phyloP scores from a whole-genome alignment of 108 stramenopile genomes.

The Cyclostephanos invisitatus region DNA sequence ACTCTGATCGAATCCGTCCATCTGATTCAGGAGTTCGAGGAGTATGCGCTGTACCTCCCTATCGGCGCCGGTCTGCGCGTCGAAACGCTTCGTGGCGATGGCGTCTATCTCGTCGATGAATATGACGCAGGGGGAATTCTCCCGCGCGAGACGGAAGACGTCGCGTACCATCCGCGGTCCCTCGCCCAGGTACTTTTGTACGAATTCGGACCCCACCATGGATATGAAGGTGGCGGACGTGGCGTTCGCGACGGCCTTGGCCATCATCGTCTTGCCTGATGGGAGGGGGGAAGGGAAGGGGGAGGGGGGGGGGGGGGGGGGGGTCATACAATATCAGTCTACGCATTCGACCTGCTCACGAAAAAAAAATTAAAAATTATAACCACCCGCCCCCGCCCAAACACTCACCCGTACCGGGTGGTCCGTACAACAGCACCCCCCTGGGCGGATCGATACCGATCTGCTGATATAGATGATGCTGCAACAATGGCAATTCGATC shows the following conservation, averaged over 20 bases:
- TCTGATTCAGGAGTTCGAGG: slow-evolving; percentile 97
- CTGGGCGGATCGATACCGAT: slow-evolving; percentile 99
- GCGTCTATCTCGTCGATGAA: slow-evolving; percentile 99
- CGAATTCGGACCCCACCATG: slow-evolving; percentile 99
- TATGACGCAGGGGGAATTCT: slow-evolving; percentile 97
- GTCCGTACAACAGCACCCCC: slow-evolving; percentile 96
- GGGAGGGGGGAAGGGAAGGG: slow-evolving; percentile 39
- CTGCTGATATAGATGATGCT: slow-evolving; percentile 97
- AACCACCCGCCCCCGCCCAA: background rate
- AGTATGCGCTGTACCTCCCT: slow-evolving; percentile 99
- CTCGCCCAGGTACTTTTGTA: slow-evolving; percentile 99
- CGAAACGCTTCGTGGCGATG: slow-evolving; percentile 99
- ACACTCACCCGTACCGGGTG: slow-evolving; percentile 53
- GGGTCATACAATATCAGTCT: background rate
- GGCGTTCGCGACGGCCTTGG: slow-evolving; percentile 98
- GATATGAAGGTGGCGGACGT: slow-evolving; percentile 98
- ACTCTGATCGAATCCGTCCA: slow-evolving; percentile 99
- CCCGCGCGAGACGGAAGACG: slow-evolving; percentile 98
- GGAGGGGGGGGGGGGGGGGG: slow-evolving; percentile 18
- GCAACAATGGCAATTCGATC: slow-evolving; percentile 96
- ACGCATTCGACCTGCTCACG: background rate
- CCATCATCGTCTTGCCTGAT: slow-evolving; percentile 99
- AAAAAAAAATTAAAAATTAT: background rate
- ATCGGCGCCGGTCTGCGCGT: slow-evolving; percentile 98
- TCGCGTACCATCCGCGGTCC: slow-evolving; percentile 99